Evolutionary conservation across 2,329 filamentous ascomycete species (phyloP), one percentile per base, ranked within the genome.

Genomic region (Aureobasidium subglaciale): DNA sequence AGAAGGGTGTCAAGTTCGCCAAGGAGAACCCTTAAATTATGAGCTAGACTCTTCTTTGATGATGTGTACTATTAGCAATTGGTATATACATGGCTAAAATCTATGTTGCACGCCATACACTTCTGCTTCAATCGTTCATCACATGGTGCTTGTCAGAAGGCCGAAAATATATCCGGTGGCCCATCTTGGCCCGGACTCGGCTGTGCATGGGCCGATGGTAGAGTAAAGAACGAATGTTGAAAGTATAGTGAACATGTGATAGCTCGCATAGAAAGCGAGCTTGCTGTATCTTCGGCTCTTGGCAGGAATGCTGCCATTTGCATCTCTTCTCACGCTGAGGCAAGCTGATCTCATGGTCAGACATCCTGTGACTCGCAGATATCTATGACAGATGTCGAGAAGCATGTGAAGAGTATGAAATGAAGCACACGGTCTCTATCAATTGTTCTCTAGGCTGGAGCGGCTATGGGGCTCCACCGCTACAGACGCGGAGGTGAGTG

Each of bases 1-100:
- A 85, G 75, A 97, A 96, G 88, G 90, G 90, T 72, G 74, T 84
- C 69, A 76, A 84, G 68, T 86, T 83, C 69, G 82, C 79, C 67
- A 79, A 81, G 73, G 72, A 75, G 70, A 85, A 78, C 74, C 73
- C 74, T 50, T 71, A 68, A 57, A 64, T 61, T 57, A 18, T 29
- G 34, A 40, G 24, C 8, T 10, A 11, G 29, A 16, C 13, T 25
- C 5, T 42, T 16, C 24, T 9, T 16, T 41, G 25, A 53, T 53
- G 27, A 42, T 43, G 25, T 42, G 37, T 54, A 54, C 35, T 54
- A 43, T 29, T 54, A 54, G 37, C 24, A 54, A 43, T 2, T 35
- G 37, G 50, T 54, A 43, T 43, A 54, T 54, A 54, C 37, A 54
- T 43, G 30, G 34, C 3, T 35, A 10, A 40, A 48, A 54, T 54